These are phyloP conservation scores for Gossypium armourianum DNA, from an alignment of 441 rosid genomes.

Conservation along the genomic window DNA sequence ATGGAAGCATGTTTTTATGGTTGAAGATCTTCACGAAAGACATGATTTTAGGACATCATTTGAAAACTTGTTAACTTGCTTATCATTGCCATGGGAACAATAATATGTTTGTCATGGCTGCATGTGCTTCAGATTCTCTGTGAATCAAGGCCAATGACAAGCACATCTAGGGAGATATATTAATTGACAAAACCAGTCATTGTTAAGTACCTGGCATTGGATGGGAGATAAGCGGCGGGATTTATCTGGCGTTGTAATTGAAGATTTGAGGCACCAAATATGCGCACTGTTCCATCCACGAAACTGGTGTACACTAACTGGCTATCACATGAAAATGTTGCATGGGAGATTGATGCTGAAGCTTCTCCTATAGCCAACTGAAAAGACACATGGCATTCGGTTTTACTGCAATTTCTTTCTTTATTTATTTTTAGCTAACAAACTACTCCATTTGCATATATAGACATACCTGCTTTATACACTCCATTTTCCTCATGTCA, in stretches of 20 bases:
- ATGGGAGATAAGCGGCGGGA: constrained; percentile 37
- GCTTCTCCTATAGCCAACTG: constrained; percentile 38
- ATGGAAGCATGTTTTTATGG: not conserved
- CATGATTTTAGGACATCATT: not conserved
- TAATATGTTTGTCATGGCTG: not conserved
- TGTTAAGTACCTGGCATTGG: constrained; percentile 31
- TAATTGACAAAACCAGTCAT: not conserved
- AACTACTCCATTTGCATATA: not conserved
- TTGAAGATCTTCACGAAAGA: not conserved
- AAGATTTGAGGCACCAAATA: constrained; percentile 33
- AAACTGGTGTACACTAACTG: constrained; percentile 42
- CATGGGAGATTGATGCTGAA: constrained; percentile 35
- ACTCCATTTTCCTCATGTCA: constrained; percentile 33
- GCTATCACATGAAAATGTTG: constrained; percentile 52
- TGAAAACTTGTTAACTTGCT: not conserved
- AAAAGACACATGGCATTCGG: not conserved
- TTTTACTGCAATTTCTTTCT: not conserved
- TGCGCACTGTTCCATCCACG: constrained; percentile 34
- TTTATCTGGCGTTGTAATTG: constrained; percentile 33
- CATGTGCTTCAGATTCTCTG: not conserved
- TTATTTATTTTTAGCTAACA: not conserved
- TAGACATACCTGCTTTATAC: constrained; percentile 32
- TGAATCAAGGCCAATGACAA: not conserved
- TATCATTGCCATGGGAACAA: not conserved
- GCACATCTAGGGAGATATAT: not conserved